Base-by-base conservation (phyloP, 176 grass and related monocot genomes). In the Bothriochloa decipiens region DNA sequence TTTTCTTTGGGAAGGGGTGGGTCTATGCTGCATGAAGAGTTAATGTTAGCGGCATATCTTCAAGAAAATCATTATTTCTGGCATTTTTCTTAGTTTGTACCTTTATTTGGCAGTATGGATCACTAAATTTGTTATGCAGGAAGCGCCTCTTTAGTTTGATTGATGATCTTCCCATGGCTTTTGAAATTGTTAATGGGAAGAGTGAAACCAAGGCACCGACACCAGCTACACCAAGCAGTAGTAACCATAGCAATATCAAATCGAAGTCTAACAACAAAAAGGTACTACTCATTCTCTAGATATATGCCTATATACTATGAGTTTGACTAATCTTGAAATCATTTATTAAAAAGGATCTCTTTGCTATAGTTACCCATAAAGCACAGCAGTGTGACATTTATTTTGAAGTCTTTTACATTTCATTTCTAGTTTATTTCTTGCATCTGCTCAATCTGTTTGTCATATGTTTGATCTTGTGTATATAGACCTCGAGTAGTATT, bases 91-190 rank as follows among this genome's bases (percentile, higher is more conserved):
- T 60, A 43, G 26, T 65, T 47, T 67, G n/a, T 27, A 65, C 33
- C 43, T 32, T 29, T 68, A 23, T 74, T 46, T 76, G 41, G 13
- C 40, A 9, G 11, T 35, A 28, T 83, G n/a, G 28, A 2, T 75
- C 37, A 13, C 60, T 83, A 18, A 84, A 28, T 7, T 52, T 82
- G 69, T 72, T 45, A 76, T 60, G 45, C 89, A 99, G 96, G 89
- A 99, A 94, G 79, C 93, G 96, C 67, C 86, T 99, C 47, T 99
- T 94, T 78, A 83, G 89, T 75, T 81, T 99, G 91, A 99, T 99
- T 35, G 96, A 94, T 67, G 96, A 99, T 23, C 89, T 94, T 67
- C 96, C 93, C 46, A 87, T 93, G 4, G 86, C 88, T 67, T 94
- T 90, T 82, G 96, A 99, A 76, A 83, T 94, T 72, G 84, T 96